Conservation (phyloP, 1,139 yeast genomes). For the Yamadazyma taylorii region DNA sequence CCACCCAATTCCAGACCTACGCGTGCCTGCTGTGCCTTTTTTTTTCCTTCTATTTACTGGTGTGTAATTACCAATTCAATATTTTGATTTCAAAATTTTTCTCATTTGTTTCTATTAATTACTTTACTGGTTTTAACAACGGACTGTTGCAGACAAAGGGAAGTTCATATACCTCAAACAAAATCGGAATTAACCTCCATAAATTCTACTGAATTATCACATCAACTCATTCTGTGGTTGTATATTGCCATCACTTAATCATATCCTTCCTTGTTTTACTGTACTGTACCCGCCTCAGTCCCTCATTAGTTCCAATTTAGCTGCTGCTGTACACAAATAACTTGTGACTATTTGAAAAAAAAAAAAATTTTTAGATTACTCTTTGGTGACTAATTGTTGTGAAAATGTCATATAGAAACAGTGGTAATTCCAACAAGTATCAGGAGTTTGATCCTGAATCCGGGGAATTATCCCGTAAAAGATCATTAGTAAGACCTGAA, state of each 20-base stretch:
- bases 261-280: too few species aligned
- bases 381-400: background rate
- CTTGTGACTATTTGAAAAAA: background rate
- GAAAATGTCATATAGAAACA: conserved; percentile 17
- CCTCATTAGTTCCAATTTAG: too few species aligned
- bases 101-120: conserved; percentile 1
- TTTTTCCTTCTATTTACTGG: background rate
- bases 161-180: too few species aligned
- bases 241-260: too few species aligned
- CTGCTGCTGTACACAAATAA: background rate
- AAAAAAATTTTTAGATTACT: background rate
- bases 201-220: too few species aligned
- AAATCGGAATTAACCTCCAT: too few species aligned
- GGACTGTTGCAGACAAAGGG: too few species aligned
- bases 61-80: background rate
- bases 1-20: background rate
- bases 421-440: conserved; percentile 24
- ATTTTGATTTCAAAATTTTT: conserved; percentile 3
- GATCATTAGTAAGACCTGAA: conserved; percentile 79
- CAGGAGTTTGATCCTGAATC: conserved; percentile 51
- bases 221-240: too few species aligned
- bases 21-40: background rate
- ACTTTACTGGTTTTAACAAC: conserved; percentile 1
- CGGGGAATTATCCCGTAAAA: conserved; percentile 53
- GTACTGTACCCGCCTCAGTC: too few species aligned